Evolutionary conservation across 306 rosid genomes (phyloP).

Genomic region (Lotus japonicus): DNA sequence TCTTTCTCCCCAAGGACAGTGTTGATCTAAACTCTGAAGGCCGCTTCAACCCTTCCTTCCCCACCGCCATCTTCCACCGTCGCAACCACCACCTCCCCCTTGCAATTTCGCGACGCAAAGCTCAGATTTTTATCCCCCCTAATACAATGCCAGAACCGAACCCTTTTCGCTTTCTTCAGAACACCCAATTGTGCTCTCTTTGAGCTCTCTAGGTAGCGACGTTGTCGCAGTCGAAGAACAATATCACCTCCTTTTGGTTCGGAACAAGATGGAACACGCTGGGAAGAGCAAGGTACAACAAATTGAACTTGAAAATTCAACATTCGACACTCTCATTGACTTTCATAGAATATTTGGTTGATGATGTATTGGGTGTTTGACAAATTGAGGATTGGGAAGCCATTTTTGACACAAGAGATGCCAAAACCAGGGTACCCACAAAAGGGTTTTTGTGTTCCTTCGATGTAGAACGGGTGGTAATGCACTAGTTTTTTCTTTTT

Average conservation of each 20-base stretch:
- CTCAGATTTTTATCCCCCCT: not conserved
- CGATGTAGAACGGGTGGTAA: constrained; percentile 48
- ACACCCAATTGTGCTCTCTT: constrained; percentile 22
- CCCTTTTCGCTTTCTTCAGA: not conserved
- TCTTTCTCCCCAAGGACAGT: too few relatives aligned
- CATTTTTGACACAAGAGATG: constrained; percentile 26
- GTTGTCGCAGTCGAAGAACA: constrained; percentile 29
- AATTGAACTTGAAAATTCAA: not conserved
- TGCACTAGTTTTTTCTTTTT: constrained; percentile 13
- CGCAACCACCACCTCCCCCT: not conserved
- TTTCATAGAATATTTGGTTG: constrained; percentile 31
- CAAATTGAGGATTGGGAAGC: constrained; percentile 31
- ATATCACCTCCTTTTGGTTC: not conserved
- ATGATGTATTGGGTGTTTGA: not conserved
- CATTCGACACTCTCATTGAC: constrained; percentile 34
- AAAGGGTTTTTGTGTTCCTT: constrained; percentile 7
- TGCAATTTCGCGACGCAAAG: constrained; percentile 7
- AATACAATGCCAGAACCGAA: constrained; percentile 33
- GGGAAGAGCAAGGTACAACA: constrained; percentile 21
- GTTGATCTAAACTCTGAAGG: too few relatives aligned
- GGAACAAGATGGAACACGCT: not conserved
- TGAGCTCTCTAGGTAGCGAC: not conserved
- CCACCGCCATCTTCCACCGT: not conserved
- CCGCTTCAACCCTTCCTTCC: not conserved
- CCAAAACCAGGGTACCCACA: constrained; percentile 60